Evolutionary conservation across 805 yeast genomes (phyloP), one percentile per base, ranked within the genome.

Genomic region (Barnettozyma pratensis): DNA sequence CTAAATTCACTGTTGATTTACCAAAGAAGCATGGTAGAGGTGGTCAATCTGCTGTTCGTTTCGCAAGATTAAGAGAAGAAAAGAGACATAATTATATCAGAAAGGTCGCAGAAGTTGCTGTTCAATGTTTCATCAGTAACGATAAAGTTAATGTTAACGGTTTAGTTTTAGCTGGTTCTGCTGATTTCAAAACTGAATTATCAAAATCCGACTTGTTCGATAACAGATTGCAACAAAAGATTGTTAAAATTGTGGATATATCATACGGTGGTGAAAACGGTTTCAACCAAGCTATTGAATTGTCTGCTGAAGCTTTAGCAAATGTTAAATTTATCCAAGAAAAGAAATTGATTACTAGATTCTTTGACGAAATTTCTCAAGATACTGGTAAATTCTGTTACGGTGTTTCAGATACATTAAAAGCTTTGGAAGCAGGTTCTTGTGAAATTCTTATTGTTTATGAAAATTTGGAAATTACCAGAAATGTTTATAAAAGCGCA

Each of bases 11-110:
- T 2, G 99, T 94, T 48, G 99, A 94, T 70, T 77, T 94, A 62
- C 99, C 99, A 62, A 94, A 94, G 77, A 94, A 94, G 88, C 99
- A 94, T 77, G 99, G 99, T 64, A 87, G 99, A 80, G 99, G 99
- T 87, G 99, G 99, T 85, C 99, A 94, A 76, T 94, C 99, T 54
- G 99, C 99, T 41, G 68, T 94, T 60, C 98, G 99, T 88, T 94
- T 94, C 77, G 85, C 97, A 28, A 91, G 99, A 79, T 79, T 94
- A 70, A 87, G 99, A 80, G 99, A 94, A 61, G 99, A 94, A 73
- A 94, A 94, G 70, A 89, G 99, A 76, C 99, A 94, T 71, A 94
- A 94, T 70, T 94, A 94, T 73, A 95, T 94, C 53, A 82, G 99
- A 73, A 94, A 94, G 66, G 99, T 94, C 42, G 96, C 98, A 44